Conservation (phyloP, 1,139 yeast genomes). For the Komagataea norvegica region DNA sequence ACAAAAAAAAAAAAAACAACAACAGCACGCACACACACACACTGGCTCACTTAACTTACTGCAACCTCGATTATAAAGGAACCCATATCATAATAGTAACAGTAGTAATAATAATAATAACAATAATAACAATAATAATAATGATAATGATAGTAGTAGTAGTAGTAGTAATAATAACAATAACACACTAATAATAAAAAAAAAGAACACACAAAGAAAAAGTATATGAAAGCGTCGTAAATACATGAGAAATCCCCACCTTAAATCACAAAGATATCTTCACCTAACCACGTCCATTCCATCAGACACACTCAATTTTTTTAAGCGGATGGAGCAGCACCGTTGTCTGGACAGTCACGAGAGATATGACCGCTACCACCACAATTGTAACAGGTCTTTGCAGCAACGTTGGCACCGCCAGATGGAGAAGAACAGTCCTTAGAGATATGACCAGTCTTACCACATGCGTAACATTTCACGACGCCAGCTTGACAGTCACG, state of each 20-base stretch:
- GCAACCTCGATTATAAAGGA: neutral
- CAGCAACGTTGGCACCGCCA: slow-evolving; percentile 34
- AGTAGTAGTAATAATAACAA: neutral
- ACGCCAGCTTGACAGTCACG: slow-evolving; percentile 80
- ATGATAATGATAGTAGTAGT: neutral
- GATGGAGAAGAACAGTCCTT: slow-evolving; percentile 65
- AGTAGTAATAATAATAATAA: neutral
- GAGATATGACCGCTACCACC: slow-evolving; percentile 90
- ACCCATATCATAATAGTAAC: neutral
- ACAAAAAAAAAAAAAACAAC: slow-evolving; percentile 4
- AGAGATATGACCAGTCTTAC: slow-evolving; percentile 83
- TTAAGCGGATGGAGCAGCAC: slow-evolving; percentile 4
- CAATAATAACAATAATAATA: neutral
- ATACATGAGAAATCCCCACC: slow-evolving; percentile 16
- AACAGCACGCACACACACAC: no score
- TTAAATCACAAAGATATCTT: slow-evolving; percentile 8
- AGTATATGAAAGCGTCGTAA: slow-evolving; percentile 14
- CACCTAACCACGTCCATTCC: slow-evolving; percentile 11
- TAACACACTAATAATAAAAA: neutral
- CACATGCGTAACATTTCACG: slow-evolving; percentile 89
- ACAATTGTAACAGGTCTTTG: slow-evolving; percentile 79
- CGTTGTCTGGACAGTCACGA: slow-evolving; percentile 64
- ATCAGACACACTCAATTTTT: neutral
- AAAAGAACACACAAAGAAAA: slow-evolving; percentile 9
- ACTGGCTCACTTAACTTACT: no score